Percentiles rank a stretch among this genome's conserved stretches.
Conservation (phyloP, 179 eudicot genomes). For the Patellifolia procumbens region DNA sequence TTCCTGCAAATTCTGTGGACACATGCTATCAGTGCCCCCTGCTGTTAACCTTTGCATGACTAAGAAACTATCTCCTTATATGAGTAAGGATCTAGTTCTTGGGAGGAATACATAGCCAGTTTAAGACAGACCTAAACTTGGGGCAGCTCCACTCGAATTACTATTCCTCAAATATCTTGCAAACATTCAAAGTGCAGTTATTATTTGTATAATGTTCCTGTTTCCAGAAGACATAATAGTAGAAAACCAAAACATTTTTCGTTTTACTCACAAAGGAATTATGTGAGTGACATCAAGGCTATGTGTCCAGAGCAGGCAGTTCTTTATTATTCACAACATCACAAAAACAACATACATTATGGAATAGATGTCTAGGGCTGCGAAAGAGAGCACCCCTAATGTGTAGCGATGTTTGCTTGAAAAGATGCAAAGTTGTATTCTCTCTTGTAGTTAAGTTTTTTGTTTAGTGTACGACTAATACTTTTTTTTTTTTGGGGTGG, state of each 20-base stretch:
- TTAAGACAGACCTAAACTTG: background rate
- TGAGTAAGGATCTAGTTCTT: no score
- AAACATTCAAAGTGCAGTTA: no score
- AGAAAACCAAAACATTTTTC: no score
- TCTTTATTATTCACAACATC: background rate
- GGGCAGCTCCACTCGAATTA: background rate
- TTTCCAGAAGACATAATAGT: no score
- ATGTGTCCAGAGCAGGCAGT: background rate
- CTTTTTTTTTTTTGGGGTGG: constrained; percentile 9
- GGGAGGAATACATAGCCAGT: background rate
- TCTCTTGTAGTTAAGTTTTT: background rate
- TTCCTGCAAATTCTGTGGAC: no score
- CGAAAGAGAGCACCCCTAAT: background rate
- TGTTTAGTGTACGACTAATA: background rate
- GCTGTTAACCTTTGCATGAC: background rate
- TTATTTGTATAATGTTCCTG: no score
- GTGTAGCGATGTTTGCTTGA: background rate
- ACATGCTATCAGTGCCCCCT: background rate
- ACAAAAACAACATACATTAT: background rate
- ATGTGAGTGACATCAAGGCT: background rate
- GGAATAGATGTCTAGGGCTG: background rate
- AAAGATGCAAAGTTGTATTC: background rate
- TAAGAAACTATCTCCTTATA: background rate
- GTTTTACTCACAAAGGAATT: background rate
- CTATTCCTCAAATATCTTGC: no score